Conservation (phyloP, 805 yeast species). For the Lipomyces orientalis region DNA sequence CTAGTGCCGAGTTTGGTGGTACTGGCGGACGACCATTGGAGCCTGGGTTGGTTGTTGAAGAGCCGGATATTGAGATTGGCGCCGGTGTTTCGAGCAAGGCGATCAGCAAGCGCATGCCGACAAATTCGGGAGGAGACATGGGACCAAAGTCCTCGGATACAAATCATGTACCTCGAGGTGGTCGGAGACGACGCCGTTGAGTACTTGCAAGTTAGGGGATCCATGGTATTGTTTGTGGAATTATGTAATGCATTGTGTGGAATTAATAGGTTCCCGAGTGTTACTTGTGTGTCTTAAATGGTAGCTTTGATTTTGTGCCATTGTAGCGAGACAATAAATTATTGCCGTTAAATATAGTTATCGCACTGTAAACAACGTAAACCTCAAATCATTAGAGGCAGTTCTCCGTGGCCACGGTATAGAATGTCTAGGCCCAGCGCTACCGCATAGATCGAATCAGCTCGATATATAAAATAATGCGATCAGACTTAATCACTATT, state of each 20-base stretch:
- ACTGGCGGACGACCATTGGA: slow-evolving; percentile 84
- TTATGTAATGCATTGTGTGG: not conserved
- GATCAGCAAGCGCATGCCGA: slow-evolving; percentile 89
- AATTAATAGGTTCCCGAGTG: not conserved
- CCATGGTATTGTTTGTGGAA: not conserved
- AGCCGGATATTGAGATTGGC: slow-evolving; percentile 97
- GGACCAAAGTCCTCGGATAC: slow-evolving; percentile 31
- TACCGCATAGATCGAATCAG: not conserved
- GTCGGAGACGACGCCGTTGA: slow-evolving; percentile 7
- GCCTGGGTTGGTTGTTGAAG: slow-evolving; percentile 86
- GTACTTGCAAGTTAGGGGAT: not conserved
- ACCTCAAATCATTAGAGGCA: not conserved
- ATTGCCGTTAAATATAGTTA: not conserved
- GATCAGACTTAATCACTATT: not conserved
- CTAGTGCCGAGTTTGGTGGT: slow-evolving; percentile 95
- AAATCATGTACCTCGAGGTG: slow-evolving; percentile 4
- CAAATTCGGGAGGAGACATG: slow-evolving; percentile 65
- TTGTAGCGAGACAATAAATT: not conserved
- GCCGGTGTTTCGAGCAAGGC: slow-evolving; percentile 92
- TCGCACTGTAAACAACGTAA: not conserved
- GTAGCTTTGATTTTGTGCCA: not conserved
- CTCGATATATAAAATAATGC: not conserved
- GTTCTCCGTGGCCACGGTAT: not conserved
- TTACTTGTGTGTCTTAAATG: not conserved
- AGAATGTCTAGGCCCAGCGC: not conserved